phyloP scores from a whole-genome alignment of 495 filamentous ascomycete species.

The Hyaloscypha bicolor region DNA sequence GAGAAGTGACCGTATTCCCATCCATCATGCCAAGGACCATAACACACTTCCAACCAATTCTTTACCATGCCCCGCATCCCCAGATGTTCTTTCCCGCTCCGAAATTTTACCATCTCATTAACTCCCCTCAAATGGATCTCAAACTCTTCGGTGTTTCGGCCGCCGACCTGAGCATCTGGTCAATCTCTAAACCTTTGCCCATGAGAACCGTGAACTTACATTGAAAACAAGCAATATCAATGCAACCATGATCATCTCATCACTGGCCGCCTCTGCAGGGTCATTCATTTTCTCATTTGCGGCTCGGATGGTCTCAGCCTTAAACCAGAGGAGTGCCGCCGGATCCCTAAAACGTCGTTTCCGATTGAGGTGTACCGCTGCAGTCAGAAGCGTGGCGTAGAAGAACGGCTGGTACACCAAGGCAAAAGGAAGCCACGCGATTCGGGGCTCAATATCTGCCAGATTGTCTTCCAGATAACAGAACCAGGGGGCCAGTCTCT shows the following conservation, averaged over 20 bases:
- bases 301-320: constrained; percentile 18
- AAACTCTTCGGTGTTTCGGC: constrained; percentile 14
- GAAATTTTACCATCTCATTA: constrained; percentile 23
- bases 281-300: constrained; percentile 20
- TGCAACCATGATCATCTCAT: constrained; percentile 26
- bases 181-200: background rate
- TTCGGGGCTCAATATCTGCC: constrained; percentile 1
- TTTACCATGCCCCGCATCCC: constrained; percentile 27
- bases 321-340: constrained; percentile 19
- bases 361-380: constrained; percentile 29
- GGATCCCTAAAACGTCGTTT: constrained; percentile 8
- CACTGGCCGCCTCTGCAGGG: constrained; percentile 10
- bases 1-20: constrained; percentile 14
- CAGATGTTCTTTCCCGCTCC: constrained; percentile 18
- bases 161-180: constrained; percentile 9
- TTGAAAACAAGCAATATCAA: constrained; percentile 26
- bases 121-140: constrained; percentile 27
- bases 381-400: constrained; percentile 21
- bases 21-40: constrained; percentile 23
- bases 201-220: constrained; percentile 4
- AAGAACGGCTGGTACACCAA: constrained; percentile 22
- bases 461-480: constrained; percentile 18
- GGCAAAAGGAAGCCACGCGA: constrained; percentile 25
- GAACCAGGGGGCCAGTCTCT: constrained; percentile 25
- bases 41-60: constrained; percentile 25